Evolutionary conservation across 2,329 filamentous ascomycete species (phyloP), one percentile per base, ranked within the genome.

Genomic region (Talaromyces sp.): DNA sequence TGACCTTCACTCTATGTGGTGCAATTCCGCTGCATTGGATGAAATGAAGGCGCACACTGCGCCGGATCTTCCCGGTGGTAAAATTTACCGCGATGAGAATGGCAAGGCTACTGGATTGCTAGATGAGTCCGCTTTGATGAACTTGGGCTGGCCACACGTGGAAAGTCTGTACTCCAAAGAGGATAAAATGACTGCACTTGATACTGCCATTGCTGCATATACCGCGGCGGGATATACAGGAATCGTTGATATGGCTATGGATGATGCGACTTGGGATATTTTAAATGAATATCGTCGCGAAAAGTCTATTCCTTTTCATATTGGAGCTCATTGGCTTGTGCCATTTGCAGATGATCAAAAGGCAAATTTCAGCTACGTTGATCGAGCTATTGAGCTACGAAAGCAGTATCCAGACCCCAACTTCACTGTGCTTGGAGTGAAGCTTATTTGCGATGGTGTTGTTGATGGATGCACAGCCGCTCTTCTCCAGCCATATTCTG

Each of bases 181-280:
- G 20, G 76, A 80, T 43, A 79, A 79, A 47, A 58, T 74, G 39
- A 58, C 57, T 5, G 72, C 75, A 0, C 57, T 81, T 33, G 66
- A 69, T 17, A 65, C 70, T 2, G 78, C 76, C 0, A 69, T 78
- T 41, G 56, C 62, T 0, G 70, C 73, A 9, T 81, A 80, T 51
- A 75, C 75, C 24, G 64, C 70, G 0, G 73, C 72, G 0, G 79
- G 79, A 1, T 78, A 77, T 49, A 80, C 79, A 0, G 77, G 77
- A 2, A 65, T 79, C 32, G 70, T 80, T 6, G 79, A 81, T 42
- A 80, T 81, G 79, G 79, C 77, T 17, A 80, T 80, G 77, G 77
- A 81, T 48, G 77, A 80, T 30, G 69, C 70, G 19, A 70, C 70
- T 1, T 81, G 78, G 78, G 73, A 73, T 39, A 70, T 77, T 0